Conservation (phyloP, 2,329 filamentous ascomycete species). For the Monosporascus sp. region DNA sequence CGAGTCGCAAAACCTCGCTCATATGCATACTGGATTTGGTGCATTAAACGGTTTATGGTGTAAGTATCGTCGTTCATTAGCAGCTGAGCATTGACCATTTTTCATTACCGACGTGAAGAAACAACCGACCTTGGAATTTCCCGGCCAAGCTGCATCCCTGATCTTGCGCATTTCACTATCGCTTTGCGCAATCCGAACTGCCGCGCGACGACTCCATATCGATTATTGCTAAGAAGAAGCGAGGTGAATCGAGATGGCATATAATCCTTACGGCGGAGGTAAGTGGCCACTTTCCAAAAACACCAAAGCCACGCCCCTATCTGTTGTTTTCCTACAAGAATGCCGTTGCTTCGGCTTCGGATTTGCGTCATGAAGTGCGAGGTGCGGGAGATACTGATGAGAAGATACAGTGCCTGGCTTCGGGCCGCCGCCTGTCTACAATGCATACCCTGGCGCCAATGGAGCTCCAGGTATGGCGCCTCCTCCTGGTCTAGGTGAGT, state of each 20-base stretch:
- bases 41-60: too few species aligned
- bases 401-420: constrained; percentile 50
- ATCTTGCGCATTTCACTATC: too few species aligned
- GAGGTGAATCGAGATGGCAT: constrained; percentile 40
- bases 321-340: too few species aligned
- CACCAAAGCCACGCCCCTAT: too few species aligned
- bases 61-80: too few species aligned
- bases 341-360: too few species aligned
- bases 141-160: too few species aligned
- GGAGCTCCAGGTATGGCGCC: constrained; percentile 65
- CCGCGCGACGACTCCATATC: background rate
- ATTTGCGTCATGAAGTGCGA: background rate
- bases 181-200: too few species aligned
- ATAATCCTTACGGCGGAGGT: constrained; percentile 51
- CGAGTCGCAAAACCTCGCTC: too few species aligned
- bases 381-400: constrained; percentile 11
- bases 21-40: too few species aligned
- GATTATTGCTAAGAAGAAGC: too few species aligned
- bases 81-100: background rate
- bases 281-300: constrained; percentile 4
- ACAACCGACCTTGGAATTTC: background rate
- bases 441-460: constrained; percentile 57
- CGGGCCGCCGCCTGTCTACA: constrained; percentile 69
- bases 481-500: constrained; percentile 76
- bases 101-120: background rate